Evolutionary conservation across 805 yeast genomes (phyloP).

Genomic region (Cyberlindnera veronae): DNA sequence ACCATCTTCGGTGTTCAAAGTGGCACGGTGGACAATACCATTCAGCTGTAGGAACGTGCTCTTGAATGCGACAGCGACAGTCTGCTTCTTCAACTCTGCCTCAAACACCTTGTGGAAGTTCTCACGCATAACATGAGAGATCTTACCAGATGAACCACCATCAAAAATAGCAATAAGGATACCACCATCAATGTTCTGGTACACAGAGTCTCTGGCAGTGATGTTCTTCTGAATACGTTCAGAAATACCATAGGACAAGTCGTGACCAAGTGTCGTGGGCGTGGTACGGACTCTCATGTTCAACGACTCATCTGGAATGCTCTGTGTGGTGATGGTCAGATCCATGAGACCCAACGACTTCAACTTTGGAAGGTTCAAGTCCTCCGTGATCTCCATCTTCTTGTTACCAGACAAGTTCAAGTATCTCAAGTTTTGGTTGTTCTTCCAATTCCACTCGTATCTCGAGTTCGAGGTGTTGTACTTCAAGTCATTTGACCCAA

Average conservation of each 20-base stretch:
- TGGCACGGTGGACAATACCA: conserved; percentile 60
- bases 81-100: conserved; percentile 53
- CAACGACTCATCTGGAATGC: conserved; percentile 83
- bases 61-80: conserved; percentile 72
- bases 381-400: conserved; percentile 82
- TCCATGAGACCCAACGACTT: conserved; percentile 86
- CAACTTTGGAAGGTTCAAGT: conserved; percentile 70
- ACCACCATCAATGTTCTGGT: conserved; percentile 83
- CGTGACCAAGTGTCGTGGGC: conserved; percentile 64
- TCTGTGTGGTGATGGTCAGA: conserved; percentile 84
- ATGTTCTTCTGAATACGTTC: conserved; percentile 76
- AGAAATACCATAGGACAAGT: conserved; percentile 85
- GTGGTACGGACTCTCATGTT: conserved; percentile 88
- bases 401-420: conserved; percentile 91
- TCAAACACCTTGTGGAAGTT: conserved; percentile 64
- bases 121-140: conserved; percentile 71
- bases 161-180: conserved; percentile 80
- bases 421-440: conserved; percentile 69
- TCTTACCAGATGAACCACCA: conserved; percentile 65
- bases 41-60: conserved; percentile 77
- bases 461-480: conserved; percentile 93
- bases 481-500: conserved; percentile 84
- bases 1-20: conserved; percentile 62
- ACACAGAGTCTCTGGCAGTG: conserved; percentile 77
- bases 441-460: conserved; percentile 97